Evolutionary conservation across 2,329 filamentous ascomycete genomes (phyloP).

Genomic region (Lachnellula hyalina): DNA sequence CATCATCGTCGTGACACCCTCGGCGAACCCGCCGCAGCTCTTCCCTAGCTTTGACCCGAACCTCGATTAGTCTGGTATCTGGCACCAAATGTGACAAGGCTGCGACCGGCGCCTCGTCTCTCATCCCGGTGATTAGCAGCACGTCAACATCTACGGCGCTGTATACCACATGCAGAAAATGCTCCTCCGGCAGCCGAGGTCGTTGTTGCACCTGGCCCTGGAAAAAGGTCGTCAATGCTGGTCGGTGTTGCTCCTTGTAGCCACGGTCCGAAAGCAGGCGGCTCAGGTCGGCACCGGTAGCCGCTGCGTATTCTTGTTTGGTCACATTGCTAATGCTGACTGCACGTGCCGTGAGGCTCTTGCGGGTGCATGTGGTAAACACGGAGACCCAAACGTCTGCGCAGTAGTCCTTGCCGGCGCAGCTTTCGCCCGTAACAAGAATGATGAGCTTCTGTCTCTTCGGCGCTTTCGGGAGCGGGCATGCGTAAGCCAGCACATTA

Average conservation of each 20-base stretch:
- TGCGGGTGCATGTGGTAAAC: slow-evolving; percentile 29
- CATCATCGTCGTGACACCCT: slow-evolving; percentile 20
- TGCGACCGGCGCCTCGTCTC: slow-evolving; percentile 53
- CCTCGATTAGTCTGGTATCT: slow-evolving; percentile 47
- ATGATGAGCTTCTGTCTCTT: slow-evolving; percentile 43
- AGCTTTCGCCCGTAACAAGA: slow-evolving; percentile 43
- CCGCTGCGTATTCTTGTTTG: slow-evolving; percentile 52
- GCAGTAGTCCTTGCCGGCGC: slow-evolving; percentile 57
- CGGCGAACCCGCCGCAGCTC: slow-evolving; percentile 35
- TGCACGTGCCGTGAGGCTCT: slow-evolving; percentile 34
- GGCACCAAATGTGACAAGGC: slow-evolving; percentile 50
- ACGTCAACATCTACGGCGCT: slow-evolving; percentile 43
- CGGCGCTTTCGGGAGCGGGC: slow-evolving; percentile 42
- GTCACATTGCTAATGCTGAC: slow-evolving; percentile 52
- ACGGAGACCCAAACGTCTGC: slow-evolving; percentile 46
- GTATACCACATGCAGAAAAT: slow-evolving; percentile 41
- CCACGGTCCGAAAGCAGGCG: slow-evolving; percentile 47
- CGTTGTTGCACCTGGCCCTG: slow-evolving; percentile 37
- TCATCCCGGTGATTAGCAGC: slow-evolving; percentile 48
- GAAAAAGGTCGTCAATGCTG: slow-evolving; percentile 48
- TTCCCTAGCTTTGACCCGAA: slow-evolving; percentile 41
- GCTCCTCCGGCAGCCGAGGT: slow-evolving; percentile 40
- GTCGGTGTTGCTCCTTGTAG: slow-evolving; percentile 58
- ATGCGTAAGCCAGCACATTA: slow-evolving; percentile 50
- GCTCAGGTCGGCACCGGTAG: slow-evolving; percentile 41